Percentiles rank a stretch among this genome's conserved stretches.
Conservation (phyloP, 2,329 filamentous ascomycete species). For the Sclerotinia sclerotiorum region DNA sequence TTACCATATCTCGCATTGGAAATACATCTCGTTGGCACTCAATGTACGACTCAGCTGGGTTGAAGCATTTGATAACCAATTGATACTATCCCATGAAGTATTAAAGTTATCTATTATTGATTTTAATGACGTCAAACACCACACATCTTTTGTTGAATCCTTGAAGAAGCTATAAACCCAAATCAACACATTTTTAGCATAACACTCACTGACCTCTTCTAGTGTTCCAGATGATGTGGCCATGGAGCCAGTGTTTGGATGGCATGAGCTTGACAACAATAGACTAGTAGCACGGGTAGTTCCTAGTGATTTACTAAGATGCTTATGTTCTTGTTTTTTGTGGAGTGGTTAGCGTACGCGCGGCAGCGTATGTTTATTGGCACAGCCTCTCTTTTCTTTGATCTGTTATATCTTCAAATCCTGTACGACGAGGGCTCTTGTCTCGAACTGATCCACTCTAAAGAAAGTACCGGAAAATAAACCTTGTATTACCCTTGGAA, state of each 20-base stretch:
- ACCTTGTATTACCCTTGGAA: not conserved
- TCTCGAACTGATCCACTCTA: constrained; percentile 1
- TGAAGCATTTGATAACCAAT: not conserved
- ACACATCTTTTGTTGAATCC: not conserved
- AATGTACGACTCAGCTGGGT: not conserved
- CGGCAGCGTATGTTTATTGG: constrained; percentile 5
- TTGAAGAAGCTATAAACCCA: not conserved
- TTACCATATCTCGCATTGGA: not conserved
- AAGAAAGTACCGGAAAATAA: constrained; percentile 15
- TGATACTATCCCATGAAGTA: not conserved
- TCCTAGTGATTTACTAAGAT: not conserved
- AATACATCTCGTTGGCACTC: not conserved
- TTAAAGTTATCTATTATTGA: not conserved
- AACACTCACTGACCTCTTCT: not conserved
- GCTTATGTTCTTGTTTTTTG: constrained; percentile 8
- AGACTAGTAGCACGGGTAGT: constrained; percentile 8
- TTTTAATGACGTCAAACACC: constrained; percentile 19
- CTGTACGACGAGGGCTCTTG: constrained; percentile 8
- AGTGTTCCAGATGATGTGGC: constrained; percentile 15
- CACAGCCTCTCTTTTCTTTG: constrained; percentile 5
- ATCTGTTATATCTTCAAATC: not conserved
- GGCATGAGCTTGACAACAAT: constrained; percentile 12
- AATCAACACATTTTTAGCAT: not conserved
- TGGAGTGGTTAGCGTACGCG: constrained; percentile 9
- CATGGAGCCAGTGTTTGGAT: constrained; percentile 10